phyloP scores from a whole-genome alignment of 2,329 filamentous ascomycete species.

The Celoporthe dispersa region DNA sequence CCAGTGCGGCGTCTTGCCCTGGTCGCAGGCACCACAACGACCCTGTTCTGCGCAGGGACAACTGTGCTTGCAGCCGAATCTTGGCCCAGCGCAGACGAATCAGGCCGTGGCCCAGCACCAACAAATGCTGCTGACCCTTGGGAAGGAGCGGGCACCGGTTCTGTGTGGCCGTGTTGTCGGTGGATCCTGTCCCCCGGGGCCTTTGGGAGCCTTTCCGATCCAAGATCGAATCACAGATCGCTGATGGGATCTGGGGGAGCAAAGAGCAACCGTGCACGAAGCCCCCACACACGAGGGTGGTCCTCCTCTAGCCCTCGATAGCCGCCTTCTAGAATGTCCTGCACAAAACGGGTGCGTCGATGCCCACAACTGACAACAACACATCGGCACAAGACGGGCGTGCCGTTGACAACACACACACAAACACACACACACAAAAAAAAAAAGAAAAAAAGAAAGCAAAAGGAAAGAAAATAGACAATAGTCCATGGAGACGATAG shows the following conservation, averaged over 20 bases:
- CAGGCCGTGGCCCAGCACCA: conserved; percentile 5
- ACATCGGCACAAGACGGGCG: not conserved
- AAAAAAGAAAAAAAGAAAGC: not conserved
- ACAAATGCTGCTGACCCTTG: conserved; percentile 12
- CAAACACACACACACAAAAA: not conserved
- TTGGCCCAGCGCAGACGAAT: not conserved
- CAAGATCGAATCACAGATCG: conserved; percentile 38
- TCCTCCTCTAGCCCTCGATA: conserved; percentile 15
- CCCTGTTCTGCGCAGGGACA: not conserved
- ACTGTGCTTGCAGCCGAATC: conserved; percentile 4
- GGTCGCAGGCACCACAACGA: not conserved
- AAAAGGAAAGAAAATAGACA: no score
- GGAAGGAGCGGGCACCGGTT: not conserved
- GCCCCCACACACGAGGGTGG: not conserved
- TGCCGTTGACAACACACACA: not conserved
- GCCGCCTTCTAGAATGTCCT: conserved; percentile 29
- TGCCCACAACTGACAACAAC: not conserved
- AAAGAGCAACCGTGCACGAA: conserved; percentile 15
- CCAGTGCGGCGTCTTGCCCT: conserved; percentile 3
- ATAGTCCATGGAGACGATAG: not conserved
- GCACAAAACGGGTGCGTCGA: not conserved
- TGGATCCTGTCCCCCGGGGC: not conserved
- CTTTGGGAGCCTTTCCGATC: conserved; percentile 29
- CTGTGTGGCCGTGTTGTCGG: not conserved
- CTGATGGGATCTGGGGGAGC: conserved; percentile 30